Percentiles rank a stretch among this genome's conserved stretches.
These are phyloP conservation scores for Ehretia macrophylla DNA, from an alignment of 257 asterid genomes.

Conservation along the genomic window DNA sequence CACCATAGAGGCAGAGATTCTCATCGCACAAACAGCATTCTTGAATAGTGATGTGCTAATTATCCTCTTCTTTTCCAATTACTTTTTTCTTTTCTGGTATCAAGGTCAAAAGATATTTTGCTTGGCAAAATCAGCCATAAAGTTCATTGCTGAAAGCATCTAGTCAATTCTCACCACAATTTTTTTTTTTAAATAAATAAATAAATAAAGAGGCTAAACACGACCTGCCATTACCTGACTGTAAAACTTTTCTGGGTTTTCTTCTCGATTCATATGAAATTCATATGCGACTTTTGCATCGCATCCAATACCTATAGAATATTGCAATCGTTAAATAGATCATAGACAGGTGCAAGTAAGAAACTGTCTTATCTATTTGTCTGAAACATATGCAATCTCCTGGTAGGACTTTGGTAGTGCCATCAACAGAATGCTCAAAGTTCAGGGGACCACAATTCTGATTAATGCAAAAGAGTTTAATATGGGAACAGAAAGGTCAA, in stretches of 20 bases:
- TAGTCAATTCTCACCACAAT: background rate
- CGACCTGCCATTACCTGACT: slow-evolving; percentile 46
- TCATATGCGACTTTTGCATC: slow-evolving; percentile 90
- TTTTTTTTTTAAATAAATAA: too few species aligned
- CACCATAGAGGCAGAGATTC: background rate
- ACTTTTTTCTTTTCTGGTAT: background rate
- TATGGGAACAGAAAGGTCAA: background rate
- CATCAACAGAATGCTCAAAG: background rate
- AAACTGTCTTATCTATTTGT: background rate
- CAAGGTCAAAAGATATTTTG: background rate
- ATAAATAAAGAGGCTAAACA: background rate
- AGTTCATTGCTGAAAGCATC: background rate
- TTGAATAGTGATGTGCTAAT: background rate
- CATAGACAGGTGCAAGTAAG: slow-evolving; percentile 1
- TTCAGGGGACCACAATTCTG: background rate
- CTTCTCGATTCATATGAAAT: slow-evolving; percentile 75
- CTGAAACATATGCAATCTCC: background rate
- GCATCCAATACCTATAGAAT: slow-evolving; percentile 68
- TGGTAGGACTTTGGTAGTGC: background rate
- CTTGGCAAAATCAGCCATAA: background rate
- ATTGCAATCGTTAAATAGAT: slow-evolving; percentile 10
- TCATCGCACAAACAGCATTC: too few species aligned
- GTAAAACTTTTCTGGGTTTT: slow-evolving; percentile 66
- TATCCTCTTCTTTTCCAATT: background rate
- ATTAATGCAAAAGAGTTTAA: background rate